Conservation (phyloP, 2,329 filamentous ascomycete genomes). For the Penicillium sp. region DNA sequence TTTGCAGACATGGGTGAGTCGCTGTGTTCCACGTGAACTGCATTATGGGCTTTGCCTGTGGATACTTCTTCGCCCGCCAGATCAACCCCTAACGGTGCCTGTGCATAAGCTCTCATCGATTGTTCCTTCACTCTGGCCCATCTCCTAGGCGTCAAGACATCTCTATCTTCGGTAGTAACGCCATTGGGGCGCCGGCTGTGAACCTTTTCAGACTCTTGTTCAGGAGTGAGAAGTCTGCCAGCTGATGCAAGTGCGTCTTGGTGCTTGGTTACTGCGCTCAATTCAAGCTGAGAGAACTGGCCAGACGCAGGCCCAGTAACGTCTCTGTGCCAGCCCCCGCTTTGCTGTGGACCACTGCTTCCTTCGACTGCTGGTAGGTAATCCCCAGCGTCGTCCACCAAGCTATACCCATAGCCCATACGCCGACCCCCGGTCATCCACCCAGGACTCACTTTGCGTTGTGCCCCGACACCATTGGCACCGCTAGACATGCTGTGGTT, state of each 20-base stretch:
- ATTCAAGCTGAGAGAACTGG: not conserved
- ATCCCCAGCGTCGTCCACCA: constrained; percentile 30
- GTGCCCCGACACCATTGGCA: constrained; percentile 6
- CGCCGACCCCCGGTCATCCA: constrained; percentile 44
- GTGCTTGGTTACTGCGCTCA: not conserved
- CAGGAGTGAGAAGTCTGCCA: not conserved
- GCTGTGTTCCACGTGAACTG: not conserved
- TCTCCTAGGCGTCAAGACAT: not conserved
- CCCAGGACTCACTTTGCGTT: constrained; percentile 39
- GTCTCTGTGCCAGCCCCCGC: not conserved
- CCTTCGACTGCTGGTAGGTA: not conserved
- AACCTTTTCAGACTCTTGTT: not conserved
- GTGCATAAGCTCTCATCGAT: not conserved
- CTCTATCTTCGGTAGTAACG: not conserved
- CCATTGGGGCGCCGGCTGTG: not conserved
- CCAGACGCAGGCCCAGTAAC: not conserved
- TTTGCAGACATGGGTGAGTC: not conserved
- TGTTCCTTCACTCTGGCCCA: constrained; percentile 6
- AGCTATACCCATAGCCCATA: constrained; percentile 40
- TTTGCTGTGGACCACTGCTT: not conserved
- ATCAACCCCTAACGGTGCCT: not conserved
- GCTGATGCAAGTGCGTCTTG: not conserved
- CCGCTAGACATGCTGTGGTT: not conserved
- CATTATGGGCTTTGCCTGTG: not conserved
- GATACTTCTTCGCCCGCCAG: not conserved